These are phyloP conservation scores for Botrytis fabae DNA, from an alignment of 2,329 filamentous ascomycete genomes.

Conservation along the genomic window DNA sequence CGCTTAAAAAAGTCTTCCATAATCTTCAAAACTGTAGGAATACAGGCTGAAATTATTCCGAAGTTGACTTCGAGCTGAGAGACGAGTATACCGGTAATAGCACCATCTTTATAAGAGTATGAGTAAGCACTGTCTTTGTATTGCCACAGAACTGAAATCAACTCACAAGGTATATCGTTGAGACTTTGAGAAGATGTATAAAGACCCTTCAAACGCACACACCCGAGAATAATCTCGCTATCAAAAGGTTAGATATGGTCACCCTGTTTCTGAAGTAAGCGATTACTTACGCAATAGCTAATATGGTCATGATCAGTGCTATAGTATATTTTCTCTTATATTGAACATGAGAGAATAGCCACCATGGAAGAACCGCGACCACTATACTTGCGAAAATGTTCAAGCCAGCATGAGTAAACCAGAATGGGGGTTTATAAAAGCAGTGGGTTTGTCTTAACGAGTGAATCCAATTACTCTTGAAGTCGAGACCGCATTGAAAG, in stretches of 20 bases:
- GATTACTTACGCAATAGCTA: constrained; percentile 22
- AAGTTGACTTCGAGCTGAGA: constrained; percentile 28
- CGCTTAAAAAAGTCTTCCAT: constrained; percentile 22
- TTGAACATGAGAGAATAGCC: constrained; percentile 24
- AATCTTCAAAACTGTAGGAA: constrained; percentile 25
- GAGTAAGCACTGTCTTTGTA: not conserved
- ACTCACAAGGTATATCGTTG: constrained; percentile 9
- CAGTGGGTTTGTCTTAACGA: constrained; percentile 24
- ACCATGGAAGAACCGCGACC: constrained; percentile 22
- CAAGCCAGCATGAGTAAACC: constrained; percentile 26
- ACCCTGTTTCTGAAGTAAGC: too few relatives aligned
- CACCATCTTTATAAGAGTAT: constrained; percentile 16
- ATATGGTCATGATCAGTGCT: constrained; percentile 22
- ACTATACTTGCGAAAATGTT: constrained; percentile 25
- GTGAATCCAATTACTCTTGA: constrained; percentile 25
- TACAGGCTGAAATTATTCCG: constrained; percentile 27
- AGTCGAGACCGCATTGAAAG: constrained; percentile 27
- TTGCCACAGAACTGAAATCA: not conserved
- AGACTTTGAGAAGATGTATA: constrained; percentile 1
- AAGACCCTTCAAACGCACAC: constrained; percentile 7
- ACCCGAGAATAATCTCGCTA: constrained; percentile 13
- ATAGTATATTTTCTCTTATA: constrained; percentile 26
- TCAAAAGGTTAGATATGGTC: not conserved
- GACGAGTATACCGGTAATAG: constrained; percentile 22
- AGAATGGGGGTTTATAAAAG: constrained; percentile 27